Evolutionary conservation across 495 filamentous ascomycete genomes (phyloP).

Genomic region (Parachaetomium inaequale): DNA sequence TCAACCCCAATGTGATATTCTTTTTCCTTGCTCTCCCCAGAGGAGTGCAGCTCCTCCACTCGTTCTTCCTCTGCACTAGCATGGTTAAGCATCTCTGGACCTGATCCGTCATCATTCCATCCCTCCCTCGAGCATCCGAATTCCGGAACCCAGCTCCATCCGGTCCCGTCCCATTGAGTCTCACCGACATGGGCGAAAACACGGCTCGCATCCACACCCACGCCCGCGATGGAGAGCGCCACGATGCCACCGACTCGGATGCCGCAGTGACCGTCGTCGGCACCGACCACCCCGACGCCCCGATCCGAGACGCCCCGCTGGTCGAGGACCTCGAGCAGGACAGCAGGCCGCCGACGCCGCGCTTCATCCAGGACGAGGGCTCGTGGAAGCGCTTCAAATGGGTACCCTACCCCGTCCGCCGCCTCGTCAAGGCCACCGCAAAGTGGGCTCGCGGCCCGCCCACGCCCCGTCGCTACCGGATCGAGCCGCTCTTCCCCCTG

Average conservation of each 20-base stretch:
- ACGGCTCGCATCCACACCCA: neutral
- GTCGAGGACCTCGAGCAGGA: constrained; percentile 32
- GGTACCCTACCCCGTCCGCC: constrained; percentile 48
- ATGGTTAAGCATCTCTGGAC: neutral
- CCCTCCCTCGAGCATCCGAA: neutral
- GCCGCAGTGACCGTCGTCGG: constrained; percentile 15
- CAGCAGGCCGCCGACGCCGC: constrained; percentile 32
- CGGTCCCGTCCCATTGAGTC: neutral
- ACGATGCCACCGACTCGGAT: constrained; percentile 11
- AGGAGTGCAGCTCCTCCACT: neutral
- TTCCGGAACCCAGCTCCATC: neutral
- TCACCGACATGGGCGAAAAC: constrained; percentile 14
- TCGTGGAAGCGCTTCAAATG: constrained; percentile 42
- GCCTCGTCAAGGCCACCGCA: constrained; percentile 40
- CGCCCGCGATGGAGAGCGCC: neutral
- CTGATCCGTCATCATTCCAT: neutral
- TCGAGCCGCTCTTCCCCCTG: constrained; percentile 64
- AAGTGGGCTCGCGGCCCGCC: constrained; percentile 71
- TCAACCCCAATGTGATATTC: neutral
- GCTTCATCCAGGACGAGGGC: constrained; percentile 40
- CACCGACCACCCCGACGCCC: constrained; percentile 35
- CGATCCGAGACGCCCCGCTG: constrained; percentile 20
- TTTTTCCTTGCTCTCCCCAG: neutral
- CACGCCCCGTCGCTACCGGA: constrained; percentile 58
- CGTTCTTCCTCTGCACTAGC: neutral